A percentile compares a stretch with the other conserved stretches of the same genome.
Evolutionary conservation across 345 rosid genomes (phyloP).

Genomic region (Adansonia digitata): DNA sequence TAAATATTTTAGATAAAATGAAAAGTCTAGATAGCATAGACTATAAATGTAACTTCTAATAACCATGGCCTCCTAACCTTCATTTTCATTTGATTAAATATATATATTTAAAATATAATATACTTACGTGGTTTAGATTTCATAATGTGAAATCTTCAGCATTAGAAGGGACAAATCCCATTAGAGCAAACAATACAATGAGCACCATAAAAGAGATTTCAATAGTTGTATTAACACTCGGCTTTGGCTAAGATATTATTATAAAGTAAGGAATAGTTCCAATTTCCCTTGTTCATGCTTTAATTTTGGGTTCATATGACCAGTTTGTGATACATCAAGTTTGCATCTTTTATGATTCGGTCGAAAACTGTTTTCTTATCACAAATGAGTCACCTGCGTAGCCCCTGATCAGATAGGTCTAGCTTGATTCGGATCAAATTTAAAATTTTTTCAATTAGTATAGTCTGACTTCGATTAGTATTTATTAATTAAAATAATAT

Average conservation of each 20-base stretch:
- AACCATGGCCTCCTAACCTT: too few relatives aligned
- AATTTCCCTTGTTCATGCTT: not conserved
- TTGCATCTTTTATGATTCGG: not conserved
- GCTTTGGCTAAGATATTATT: too few relatives aligned
- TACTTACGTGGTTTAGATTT: too few relatives aligned
- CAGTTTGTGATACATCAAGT: not conserved
- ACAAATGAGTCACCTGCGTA: not conserved
- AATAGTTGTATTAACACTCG: not conserved
- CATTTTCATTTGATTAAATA: not conserved
- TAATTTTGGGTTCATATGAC: not conserved
- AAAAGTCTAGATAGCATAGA: too few relatives aligned
- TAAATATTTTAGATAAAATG: too few relatives aligned
- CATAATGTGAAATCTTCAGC: not conserved
- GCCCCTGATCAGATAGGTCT: too few relatives aligned
- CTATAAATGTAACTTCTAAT: too few relatives aligned
- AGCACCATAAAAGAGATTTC: not conserved
- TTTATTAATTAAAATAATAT: too few relatives aligned
- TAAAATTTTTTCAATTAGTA: too few relatives aligned
- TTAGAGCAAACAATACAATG: not conserved
- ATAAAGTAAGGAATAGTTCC: too few relatives aligned
- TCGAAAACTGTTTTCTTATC: not conserved
- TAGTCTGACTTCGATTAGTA: too few relatives aligned
- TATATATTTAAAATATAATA: not conserved
- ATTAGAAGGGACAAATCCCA: not conserved
- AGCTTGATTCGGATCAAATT: too few relatives aligned